These are phyloP conservation scores for Cenchrus purpureus DNA, from an alignment of 176 grass and related monocot genomes.

Conservation along the genomic window DNA sequence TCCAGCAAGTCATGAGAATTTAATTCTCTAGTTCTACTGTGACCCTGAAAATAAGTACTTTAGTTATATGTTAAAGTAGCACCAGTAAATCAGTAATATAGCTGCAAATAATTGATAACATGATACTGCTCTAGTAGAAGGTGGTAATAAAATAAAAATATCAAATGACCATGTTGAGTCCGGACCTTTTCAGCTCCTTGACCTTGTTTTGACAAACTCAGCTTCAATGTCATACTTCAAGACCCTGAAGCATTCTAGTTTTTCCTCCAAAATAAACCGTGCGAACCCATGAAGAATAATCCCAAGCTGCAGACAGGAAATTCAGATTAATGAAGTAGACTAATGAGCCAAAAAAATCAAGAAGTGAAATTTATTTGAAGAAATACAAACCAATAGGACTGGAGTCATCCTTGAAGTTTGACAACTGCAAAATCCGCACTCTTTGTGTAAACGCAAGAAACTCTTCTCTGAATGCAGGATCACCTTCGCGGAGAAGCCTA, in stretches of 20 bases:
- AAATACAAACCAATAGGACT: conserved; percentile 76
- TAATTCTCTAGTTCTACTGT: conserved; percentile 83
- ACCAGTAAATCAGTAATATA: neutral
- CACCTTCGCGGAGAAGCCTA: conserved; percentile 88
- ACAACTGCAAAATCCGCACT: conserved; percentile 76
- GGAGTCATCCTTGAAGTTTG: conserved; percentile 98
- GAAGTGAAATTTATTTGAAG: conserved; percentile 1
- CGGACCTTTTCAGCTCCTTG: conserved; percentile 86
- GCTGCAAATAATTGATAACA: conserved; percentile 19
- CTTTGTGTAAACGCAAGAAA: conserved; percentile 91
- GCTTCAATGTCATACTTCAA: conserved; percentile 95
- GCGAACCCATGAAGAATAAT: conserved; percentile 93
- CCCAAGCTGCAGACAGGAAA: conserved; percentile 67
- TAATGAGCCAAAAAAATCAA: neutral
- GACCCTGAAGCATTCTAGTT: conserved; percentile 92
- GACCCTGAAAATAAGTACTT: conserved; percentile 57
- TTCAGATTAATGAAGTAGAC: neutral
- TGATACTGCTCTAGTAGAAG: neutral
- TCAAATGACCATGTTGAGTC: conserved; percentile 23
- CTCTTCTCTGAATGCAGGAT: conserved; percentile 88
- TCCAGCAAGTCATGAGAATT: conserved; percentile 80
- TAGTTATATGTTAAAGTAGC: conserved; percentile 8
- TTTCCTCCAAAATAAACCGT: conserved; percentile 87
- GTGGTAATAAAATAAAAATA: conserved; percentile 15
- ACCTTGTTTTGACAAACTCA: conserved; percentile 75